Evolutionary conservation across 305 asterid genomes (phyloP).

Genomic region (Fraxinus sp.): DNA sequence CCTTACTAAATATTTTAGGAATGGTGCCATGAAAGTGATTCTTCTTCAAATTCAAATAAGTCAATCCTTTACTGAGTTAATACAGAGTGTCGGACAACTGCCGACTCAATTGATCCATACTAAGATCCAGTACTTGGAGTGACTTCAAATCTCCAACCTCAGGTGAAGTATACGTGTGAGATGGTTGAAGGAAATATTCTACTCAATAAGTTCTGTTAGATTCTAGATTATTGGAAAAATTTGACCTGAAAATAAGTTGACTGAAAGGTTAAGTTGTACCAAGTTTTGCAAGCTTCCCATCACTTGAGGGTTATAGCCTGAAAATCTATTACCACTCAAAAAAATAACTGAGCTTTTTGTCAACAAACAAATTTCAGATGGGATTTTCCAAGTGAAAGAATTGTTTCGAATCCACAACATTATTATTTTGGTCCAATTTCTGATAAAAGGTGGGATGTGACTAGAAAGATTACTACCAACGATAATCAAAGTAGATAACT

Average conservation of each 20-base stretch:
- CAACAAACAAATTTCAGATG: constrained; percentile 53
- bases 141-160: too few relatives aligned
- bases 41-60: too few relatives aligned
- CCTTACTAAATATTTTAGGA: too few relatives aligned
- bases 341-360: constrained; percentile 32
- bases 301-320: too few relatives aligned
- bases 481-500: constrained; percentile 43
- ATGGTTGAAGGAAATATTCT: not conserved
- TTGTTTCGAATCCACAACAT: constrained; percentile 56
- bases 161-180: too few relatives aligned
- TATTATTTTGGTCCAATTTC: constrained; percentile 48
- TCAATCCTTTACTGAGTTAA: too few relatives aligned
- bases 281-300: not conserved
- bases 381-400: constrained; percentile 48
- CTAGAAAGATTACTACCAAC: constrained; percentile 53
- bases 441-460: constrained; percentile 40
- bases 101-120: too few relatives aligned
- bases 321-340: constrained; percentile 35
- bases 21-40: too few relatives aligned
- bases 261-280: not conserved
- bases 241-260: not conserved
- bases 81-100: too few relatives aligned
- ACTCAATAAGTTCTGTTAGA: too few relatives aligned
- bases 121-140: too few relatives aligned
- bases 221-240: too few relatives aligned